Evolutionary conservation across 2,329 filamentous ascomycete genomes (phyloP).

Genomic region (Coniochaeta ligniaria): DNA sequence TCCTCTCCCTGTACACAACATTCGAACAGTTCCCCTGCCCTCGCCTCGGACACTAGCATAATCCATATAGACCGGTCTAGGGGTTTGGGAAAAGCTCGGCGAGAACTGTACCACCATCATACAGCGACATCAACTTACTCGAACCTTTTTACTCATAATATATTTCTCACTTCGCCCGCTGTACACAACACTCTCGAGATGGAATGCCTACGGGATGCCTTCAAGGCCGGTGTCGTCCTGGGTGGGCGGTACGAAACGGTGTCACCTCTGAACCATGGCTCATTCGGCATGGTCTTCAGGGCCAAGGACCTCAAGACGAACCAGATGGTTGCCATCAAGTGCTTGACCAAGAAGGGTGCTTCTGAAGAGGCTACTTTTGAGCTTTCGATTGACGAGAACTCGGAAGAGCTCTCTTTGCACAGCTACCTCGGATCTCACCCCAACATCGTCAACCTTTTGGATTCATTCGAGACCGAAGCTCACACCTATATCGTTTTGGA

Average conservation of each 20-base stretch:
- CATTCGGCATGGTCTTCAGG: conserved; percentile 97
- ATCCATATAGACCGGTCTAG: conserved; percentile 1
- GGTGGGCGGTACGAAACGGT: conserved; percentile 86
- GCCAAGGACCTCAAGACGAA: conserved; percentile 73
- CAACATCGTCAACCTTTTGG: conserved; percentile 88
- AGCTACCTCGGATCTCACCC: conserved; percentile 70
- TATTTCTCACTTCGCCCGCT: conserved; percentile 17
- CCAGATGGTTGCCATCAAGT: conserved; percentile 89
- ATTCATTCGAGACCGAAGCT: conserved; percentile 85
- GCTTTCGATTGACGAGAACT: conserved; percentile 73
- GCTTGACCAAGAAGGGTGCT: conserved; percentile 75
- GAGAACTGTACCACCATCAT: background rate
- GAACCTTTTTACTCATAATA: conserved; percentile 10
- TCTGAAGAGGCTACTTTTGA: conserved; percentile 52
- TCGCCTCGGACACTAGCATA: conserved; percentile 1
- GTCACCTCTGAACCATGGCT: conserved; percentile 94
- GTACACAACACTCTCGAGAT: conserved; percentile 31
- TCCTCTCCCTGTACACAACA: conserved; percentile 7
- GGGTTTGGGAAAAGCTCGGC: background rate
- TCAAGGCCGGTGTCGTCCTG: conserved; percentile 72
- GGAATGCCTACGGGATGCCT: conserved; percentile 83
- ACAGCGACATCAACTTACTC: background rate
- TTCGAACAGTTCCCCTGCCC: conserved; percentile 4
- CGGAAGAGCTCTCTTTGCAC: conserved; percentile 75
- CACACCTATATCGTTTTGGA: conserved; percentile 92